These are phyloP conservation scores for Phytophthora aleatoria DNA, from an alignment of 352 stramenopile species.

Conservation along the genomic window DNA sequence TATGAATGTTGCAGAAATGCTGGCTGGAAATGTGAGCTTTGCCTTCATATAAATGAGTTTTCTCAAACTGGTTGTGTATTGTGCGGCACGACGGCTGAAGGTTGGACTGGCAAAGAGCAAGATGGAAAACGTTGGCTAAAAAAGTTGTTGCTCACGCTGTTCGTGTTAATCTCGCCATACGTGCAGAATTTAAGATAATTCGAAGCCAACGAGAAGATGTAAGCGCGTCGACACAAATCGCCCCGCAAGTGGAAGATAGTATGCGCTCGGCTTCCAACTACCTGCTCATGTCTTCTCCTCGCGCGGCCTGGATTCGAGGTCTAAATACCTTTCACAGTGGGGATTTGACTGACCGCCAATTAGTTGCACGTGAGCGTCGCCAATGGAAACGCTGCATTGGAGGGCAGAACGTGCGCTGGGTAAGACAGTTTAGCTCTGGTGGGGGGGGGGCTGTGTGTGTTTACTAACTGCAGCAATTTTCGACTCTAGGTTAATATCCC, in stretches of 20 bases:
- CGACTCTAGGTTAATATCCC: conserved; percentile 38
- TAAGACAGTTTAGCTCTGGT: conserved; percentile 19
- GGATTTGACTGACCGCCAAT: conserved; percentile 56
- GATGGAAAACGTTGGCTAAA: not conserved
- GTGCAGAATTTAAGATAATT: conserved; percentile 24
- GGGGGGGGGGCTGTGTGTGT: not conserved
- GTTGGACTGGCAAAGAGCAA: conserved; percentile 17
- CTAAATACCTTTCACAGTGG: conserved; percentile 18
- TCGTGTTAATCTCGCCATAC: not conserved
- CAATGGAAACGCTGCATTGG: conserved; percentile 74
- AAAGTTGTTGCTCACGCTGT: conserved; percentile 1
- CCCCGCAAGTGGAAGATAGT: conserved; percentile 20
- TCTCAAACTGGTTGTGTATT: conserved; percentile 54
- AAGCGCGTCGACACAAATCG: conserved; percentile 13
- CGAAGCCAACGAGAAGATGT: conserved; percentile 20
- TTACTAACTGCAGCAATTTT: conserved; percentile 6
- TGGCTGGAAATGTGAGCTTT: conserved; percentile 59
- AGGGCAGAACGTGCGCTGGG: conserved; percentile 44
- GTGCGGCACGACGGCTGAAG: conserved; percentile 48
- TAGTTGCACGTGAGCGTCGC: conserved; percentile 58
- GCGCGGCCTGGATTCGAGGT: conserved; percentile 11
- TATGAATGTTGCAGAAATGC: conserved; percentile 32
- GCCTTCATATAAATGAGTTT: conserved; percentile 61
- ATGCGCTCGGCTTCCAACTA: conserved; percentile 35
- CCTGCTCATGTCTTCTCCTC: conserved; percentile 38